phyloP scores from a whole-genome alignment of 129 eudicot genomes.

The Tanacetum coccineum region DNA sequence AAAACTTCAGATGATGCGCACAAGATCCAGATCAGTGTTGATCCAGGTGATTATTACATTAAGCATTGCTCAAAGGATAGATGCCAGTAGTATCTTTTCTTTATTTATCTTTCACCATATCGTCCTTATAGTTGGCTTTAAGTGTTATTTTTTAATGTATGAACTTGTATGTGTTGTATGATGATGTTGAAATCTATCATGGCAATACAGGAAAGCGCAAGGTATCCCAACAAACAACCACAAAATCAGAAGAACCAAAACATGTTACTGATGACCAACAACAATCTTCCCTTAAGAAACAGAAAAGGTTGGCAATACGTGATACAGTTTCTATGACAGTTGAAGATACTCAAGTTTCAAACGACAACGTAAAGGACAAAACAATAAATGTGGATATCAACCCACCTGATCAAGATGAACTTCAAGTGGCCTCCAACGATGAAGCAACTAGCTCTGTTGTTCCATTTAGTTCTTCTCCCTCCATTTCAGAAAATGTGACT shows the following conservation, averaged over 20 bases:
- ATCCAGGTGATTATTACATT: slow-evolving; percentile 30
- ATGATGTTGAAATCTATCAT: slow-evolving; percentile 24
- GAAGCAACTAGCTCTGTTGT: slow-evolving; percentile 25
- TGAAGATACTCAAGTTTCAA: slow-evolving; percentile 27
- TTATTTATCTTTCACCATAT: background rate
- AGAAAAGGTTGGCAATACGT: slow-evolving; percentile 35
- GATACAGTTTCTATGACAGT: slow-evolving; percentile 23
- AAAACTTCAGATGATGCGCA: slow-evolving; percentile 29
- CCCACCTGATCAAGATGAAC: slow-evolving; percentile 22
- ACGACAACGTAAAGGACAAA: slow-evolving; percentile 25
- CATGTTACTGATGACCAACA: slow-evolving; percentile 29
- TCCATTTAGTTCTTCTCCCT: slow-evolving; percentile 1
- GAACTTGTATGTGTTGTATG: slow-evolving; percentile 12
- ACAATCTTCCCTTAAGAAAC: slow-evolving; percentile 46
- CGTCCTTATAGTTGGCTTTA: background rate
- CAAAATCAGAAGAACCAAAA: slow-evolving; percentile 26
- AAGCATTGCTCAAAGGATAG: slow-evolving; percentile 20
- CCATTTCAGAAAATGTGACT: background rate
- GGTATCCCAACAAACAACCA: slow-evolving; percentile 29
- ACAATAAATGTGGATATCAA: slow-evolving; percentile 21
- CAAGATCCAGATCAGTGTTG: slow-evolving; percentile 27
- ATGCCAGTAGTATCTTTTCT: slow-evolving; percentile 9
- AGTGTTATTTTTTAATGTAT: background rate
- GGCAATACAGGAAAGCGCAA: slow-evolving; percentile 46
- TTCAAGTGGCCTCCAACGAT: slow-evolving; percentile 21